Evolutionary conservation across 1,284 basidiomycete genomes (phyloP), one percentile per base, ranked within the genome.

Genomic region (Thecaphora thlaspeos): DNA sequence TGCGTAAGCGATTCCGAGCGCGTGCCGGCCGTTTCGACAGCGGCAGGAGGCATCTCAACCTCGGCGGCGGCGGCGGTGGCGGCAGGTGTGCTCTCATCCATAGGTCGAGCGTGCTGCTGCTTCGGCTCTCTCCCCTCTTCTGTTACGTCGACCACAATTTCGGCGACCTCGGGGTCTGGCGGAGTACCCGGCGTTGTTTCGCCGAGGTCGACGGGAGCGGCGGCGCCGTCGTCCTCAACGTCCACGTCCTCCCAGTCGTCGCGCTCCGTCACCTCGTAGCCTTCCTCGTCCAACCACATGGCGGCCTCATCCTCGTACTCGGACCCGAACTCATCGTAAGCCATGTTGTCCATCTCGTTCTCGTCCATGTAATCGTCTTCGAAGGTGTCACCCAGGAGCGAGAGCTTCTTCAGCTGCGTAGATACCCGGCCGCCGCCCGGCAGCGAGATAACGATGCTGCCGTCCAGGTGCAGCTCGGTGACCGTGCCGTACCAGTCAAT

Each of bases 401-500:
- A 50, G 14, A 76, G 52, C 24, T 70, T 62, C 3, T 68, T 62
- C 19, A 68, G 41, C 15, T 64, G 63, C 18, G 70, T 47, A 0
- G 60, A 54, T 18, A 76, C 69, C 23, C 51, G 70, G 9, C 72
- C 55, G 43, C 56, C 80, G 40, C 48, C 53, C 34, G 79, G 76
- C 46, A 81, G 43, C 40, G 65, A 59, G 10, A 82, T 71, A 4
- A 59, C 62, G 38, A 80, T 71, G 1, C 40, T 64, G 2, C 81
- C 81, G 43, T 81, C 78, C 32, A 79, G 64, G 14, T 77, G 56
- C 10, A 81, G 68, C 30, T 78, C 73, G 23, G 65, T 68, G 11
- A 82, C 81, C 49, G 79, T 78, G 26, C 81, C 81, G 56, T 75
- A 81, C 81, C 81, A 82, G 43, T 78, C 68, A 40, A 81, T 71